phyloP scores from a whole-genome alignment of 768 basidiomycete species.

The Rhodosporidiobolus odoratus region DNA sequence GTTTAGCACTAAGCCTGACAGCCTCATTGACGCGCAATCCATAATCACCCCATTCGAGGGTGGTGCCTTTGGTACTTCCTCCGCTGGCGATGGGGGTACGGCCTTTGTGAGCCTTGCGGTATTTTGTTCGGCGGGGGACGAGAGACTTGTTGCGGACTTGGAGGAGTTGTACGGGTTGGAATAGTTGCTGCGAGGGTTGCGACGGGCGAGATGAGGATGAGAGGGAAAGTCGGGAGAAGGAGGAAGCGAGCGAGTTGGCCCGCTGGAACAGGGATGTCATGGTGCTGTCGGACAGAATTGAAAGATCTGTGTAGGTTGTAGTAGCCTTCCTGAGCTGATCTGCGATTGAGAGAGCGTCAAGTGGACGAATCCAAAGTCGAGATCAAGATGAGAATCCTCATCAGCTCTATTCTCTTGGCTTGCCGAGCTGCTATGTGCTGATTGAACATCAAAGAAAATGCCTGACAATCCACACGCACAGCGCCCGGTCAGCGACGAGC shows the following conservation, averaged over 20 bases:
- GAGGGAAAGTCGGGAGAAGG: conserved; percentile 32
- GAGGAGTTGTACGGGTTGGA: conserved; percentile 49
- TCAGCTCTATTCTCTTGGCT: neutral
- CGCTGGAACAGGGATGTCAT: conserved; percentile 15
- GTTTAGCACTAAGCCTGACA: conserved; percentile 76
- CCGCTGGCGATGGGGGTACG: conserved; percentile 76
- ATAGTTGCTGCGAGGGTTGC: neutral
- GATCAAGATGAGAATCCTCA: neutral
- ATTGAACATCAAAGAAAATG: neutral
- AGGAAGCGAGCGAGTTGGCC: conserved; percentile 48
- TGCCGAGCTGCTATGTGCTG: neutral
- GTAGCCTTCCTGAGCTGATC: too few relatives aligned
- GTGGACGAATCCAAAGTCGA: neutral
- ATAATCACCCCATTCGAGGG: conserved; percentile 84
- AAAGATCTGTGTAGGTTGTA: too few relatives aligned
- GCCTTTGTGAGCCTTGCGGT: conserved; percentile 85
- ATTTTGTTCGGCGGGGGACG: conserved; percentile 75
- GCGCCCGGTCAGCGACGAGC: neutral
- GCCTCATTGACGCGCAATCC: conserved; percentile 78
- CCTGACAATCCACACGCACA: neutral
- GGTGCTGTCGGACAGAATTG: too few relatives aligned
- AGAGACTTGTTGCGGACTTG: conserved; percentile 47
- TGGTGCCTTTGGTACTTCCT: conserved; percentile 88
- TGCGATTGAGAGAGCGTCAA: too few relatives aligned
- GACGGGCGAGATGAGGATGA: neutral